Base-by-base conservation (phyloP, 495 filamentous ascomycete genomes). In the Trichoderma erinaceum region DNA sequence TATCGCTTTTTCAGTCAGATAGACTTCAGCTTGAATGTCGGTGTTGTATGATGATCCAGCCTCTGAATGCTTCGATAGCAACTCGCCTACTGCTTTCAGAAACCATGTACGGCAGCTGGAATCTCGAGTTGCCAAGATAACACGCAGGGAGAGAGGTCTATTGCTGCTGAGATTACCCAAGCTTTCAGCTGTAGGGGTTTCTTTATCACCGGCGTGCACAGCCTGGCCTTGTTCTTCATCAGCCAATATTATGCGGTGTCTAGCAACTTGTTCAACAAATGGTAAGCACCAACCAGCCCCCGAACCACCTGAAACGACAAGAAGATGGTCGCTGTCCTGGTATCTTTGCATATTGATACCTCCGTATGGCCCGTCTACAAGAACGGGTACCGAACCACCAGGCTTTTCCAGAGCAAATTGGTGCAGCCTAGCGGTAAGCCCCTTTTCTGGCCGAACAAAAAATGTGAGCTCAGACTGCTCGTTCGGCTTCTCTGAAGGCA, bases 361-460 rank as follows among this genome's bases (percentile, higher is more conserved):
- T 15, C 91, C 91, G 68, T 94, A 94, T 0, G 91, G 91, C 0
- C 91, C 91, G 71, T 93, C 91, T 4, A 94, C 72, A 66, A 88
- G 85, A 13, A 89, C 87, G 3, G 85, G 83, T 70, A 90, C 90
- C 16, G 64, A 72, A 25, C 68, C 68, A 1, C 69, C 69, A 0
- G 71, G 70, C 2, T 64, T 44, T 29, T 67, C 50, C 7, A 65
- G 21, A 0, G 68, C 69, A 4, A 66, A 68, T 16, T 68, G 66
- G 2, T 71, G 68, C 11, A 75, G 35, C 2, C 68, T 68, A 7
- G 15, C 70, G 25, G 75, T 78, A 11, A 75, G 11, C 15, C 73
- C 73, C 2, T 72, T 65, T 58, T 70, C 66, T 15, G 72, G 72
- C 7, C 73, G 70, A 25, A 75, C 67, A 46, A 70, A 75, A 43